Percentiles rank a stretch among this genome's conserved stretches.
Conservation (phyloP, 768 basidiomycete genomes). For the Gautieria morchelliformis region DNA sequence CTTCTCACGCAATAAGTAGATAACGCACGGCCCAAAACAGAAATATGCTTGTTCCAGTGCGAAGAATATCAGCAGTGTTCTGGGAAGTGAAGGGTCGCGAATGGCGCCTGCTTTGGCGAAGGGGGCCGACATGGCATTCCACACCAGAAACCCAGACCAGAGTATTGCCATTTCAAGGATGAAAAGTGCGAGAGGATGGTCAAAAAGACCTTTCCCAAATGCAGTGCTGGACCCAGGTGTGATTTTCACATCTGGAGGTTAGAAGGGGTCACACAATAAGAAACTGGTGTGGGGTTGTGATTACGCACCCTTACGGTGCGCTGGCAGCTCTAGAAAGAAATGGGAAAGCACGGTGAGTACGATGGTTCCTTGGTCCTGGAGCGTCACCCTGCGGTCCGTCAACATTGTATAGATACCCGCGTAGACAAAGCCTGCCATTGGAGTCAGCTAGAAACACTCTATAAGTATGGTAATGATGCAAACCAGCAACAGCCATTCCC, state of each 20-base stretch:
- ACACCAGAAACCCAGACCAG: constrained; percentile 19
- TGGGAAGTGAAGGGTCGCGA: constrained; percentile 14
- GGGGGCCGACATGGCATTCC: constrained; percentile 16
- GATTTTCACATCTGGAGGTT: constrained; percentile 18
- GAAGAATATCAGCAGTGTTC: constrained; percentile 15
- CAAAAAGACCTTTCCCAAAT: constrained; percentile 19
- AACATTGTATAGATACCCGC: constrained; percentile 14
- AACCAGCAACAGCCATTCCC: constrained; percentile 18
- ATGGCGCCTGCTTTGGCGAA: constrained; percentile 16
- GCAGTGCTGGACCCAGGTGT: constrained; percentile 15
- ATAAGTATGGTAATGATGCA: neutral
- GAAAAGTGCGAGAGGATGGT: constrained; percentile 17
- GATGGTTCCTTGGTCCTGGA: constrained; percentile 15
- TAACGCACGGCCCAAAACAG: constrained; percentile 20
- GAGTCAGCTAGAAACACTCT: neutral
- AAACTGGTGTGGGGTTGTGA: neutral
- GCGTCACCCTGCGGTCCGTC: constrained; percentile 13
- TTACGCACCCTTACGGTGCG: constrained; percentile 18
- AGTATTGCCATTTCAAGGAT: constrained; percentile 18
- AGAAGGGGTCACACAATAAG: neutral
- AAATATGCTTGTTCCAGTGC: constrained; percentile 18
- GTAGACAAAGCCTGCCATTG: constrained; percentile 12
- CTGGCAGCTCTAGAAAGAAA: constrained; percentile 22
- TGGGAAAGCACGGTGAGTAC: constrained; percentile 17
- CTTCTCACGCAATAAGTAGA: neutral